Base-by-base conservation (phyloP, 306 rosid species). In the Gleditsia sinensis region DNA sequence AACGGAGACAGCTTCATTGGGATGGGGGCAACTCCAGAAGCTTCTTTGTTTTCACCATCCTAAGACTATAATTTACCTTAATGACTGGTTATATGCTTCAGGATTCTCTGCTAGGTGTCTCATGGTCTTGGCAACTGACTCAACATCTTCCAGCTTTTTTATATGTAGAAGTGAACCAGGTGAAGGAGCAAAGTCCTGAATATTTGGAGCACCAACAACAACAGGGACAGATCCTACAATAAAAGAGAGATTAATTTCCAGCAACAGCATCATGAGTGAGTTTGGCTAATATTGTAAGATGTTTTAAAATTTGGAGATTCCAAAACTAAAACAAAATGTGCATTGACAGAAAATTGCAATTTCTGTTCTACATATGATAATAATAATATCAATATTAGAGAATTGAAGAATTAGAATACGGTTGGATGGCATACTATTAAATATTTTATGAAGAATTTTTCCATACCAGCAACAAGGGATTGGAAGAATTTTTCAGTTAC, bases 401-500 rank as follows among this genome's bases (percentile, higher is more conserved):
- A 11, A 39, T 39, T 13, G 13, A 39, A 39, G 45, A 39, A 39
- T 39, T 39, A 39, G 45, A 39, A 23, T 50, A 72, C 30, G 65
- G 65, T 23, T 25, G 9, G 20, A 57, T 63, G 32, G 64, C 16
- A 56, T 3, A 56, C 24, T 45, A 54, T 73, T 43, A 32, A 1
- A 25, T 25, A n/a, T n/a, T n/a, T n/a, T n/a, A n/a, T n/a, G n/a
- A n/a, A n/a, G n/a, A n/a, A n/a, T n/a, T n/a, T 33, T 61, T 83
- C 57, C 85, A 69, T 94, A 94, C 99, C 99, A 55, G 99, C 95
- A 81, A 94, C 96, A 64, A 94, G 99, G 75, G 99, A 94, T 69
- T 94, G 99, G 84, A 94, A 94, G 84, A 76, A 94, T 74, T 94
- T 94, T 76, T 94, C 99, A 6, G 99, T 94, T 21, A 94, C 99